Percentiles rank a stretch among this genome's conserved stretches.
Evolutionary conservation across 306 rosid species (phyloP).

Genomic region (Myrica gale): DNA sequence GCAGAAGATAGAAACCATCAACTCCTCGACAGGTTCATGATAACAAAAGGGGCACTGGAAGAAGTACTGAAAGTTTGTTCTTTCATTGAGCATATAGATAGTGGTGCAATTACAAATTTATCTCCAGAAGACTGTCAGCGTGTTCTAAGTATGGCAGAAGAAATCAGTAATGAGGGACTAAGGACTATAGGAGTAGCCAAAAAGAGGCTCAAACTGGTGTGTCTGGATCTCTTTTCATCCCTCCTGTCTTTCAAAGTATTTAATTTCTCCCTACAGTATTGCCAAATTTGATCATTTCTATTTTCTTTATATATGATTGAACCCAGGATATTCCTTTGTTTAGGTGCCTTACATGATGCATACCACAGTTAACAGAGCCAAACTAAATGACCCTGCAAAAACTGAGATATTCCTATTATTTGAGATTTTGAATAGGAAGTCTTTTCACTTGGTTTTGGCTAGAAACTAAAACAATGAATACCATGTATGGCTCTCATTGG

Average conservation of each 20-base stretch:
- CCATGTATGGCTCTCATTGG: not conserved
- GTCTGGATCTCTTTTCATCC: conserved; percentile 22
- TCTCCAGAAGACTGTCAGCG: conserved; percentile 46
- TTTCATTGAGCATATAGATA: conserved; percentile 47
- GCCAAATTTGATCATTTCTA: not conserved
- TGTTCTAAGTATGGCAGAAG: conserved; percentile 55
- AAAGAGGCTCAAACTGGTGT: conserved; percentile 55
- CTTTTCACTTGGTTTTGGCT: not conserved
- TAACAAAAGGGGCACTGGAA: conserved; percentile 84
- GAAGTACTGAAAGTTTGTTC: conserved; percentile 73
- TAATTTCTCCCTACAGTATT: not conserved
- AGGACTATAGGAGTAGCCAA: conserved; percentile 74
- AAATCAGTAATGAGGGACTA: conserved; percentile 68
- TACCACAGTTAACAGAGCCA: not conserved
- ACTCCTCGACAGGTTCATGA: conserved; percentile 42
- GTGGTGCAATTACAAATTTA: conserved; percentile 30
- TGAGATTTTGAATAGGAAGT: not conserved
- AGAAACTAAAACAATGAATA: not conserved
- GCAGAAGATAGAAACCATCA: conserved; percentile 32
- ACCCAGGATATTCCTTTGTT: not conserved
- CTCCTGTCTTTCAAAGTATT: not conserved
- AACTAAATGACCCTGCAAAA: not conserved
- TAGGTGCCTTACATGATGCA: not conserved
- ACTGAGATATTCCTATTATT: not conserved
- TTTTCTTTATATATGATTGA: not conserved